Conservation (phyloP, 331 rosid genomes). For the Rosa hybrid region DNA sequence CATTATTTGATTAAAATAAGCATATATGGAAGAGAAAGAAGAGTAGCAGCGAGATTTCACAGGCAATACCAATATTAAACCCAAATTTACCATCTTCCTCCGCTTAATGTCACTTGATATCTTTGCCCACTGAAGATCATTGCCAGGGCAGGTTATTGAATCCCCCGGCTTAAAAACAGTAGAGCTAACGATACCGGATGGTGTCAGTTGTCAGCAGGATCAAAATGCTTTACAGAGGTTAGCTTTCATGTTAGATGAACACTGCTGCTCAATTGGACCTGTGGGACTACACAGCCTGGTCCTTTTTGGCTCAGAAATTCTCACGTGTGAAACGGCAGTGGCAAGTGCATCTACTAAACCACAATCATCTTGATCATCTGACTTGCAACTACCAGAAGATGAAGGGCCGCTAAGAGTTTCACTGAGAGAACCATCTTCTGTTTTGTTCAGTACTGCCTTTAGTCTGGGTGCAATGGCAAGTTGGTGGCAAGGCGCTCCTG, state of each 20-base stretch:
- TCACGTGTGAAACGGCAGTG: slow-evolving; percentile 86
- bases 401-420: slow-evolving; percentile 42
- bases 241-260: slow-evolving; percentile 94
- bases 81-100: slow-evolving; percentile 35
- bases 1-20: slow-evolving; percentile 49
- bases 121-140: slow-evolving; percentile 31
- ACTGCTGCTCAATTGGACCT: slow-evolving; percentile 88
- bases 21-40: slow-evolving; percentile 16
- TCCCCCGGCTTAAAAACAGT: slow-evolving; percentile 51
- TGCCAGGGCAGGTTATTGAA: slow-evolving; percentile 26
- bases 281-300: slow-evolving; percentile 82
- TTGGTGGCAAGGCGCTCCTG: slow-evolving; percentile 45
- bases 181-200: slow-evolving; percentile 33
- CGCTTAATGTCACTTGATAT: slow-evolving; percentile 40
- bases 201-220: slow-evolving; percentile 63
- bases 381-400: slow-evolving; percentile 63
- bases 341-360: slow-evolving; percentile 83
- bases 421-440: slow-evolving; percentile 41
- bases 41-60: slow-evolving; percentile 36
- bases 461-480: slow-evolving; percentile 40
- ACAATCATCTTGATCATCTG: slow-evolving; percentile 66
- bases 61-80: slow-evolving; percentile 31
- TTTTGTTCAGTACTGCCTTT: slow-evolving; percentile 47
- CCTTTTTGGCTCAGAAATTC: slow-evolving; percentile 94
- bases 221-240: slow-evolving; percentile 98